Base-by-base conservation (phyloP, 2,329 filamentous ascomycete genomes). In the Nemania bipapillata region DNA sequence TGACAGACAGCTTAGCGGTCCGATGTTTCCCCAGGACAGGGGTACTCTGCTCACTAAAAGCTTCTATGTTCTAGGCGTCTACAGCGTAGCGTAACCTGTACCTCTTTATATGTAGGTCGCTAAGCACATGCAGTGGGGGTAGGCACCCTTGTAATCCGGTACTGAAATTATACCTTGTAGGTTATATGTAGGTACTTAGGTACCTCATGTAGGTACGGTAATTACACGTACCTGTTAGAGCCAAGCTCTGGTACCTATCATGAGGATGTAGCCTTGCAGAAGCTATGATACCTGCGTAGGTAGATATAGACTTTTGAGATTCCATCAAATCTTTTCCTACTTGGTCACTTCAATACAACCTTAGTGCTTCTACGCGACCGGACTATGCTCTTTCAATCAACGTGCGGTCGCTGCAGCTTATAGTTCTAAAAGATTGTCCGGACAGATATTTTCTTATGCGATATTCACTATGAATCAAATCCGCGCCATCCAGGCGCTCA, bases 401-500 rank as follows among this genome's bases (percentile, higher is more conserved):
- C n/a, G n/a, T n/a, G 40, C 15, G 40, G 8, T n/a, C 40, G 4
- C 4, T 3, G 15, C 15, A 40, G 35, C 35, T n/a, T 15, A 17
- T 17, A 11, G 17, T 20, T 50, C 7, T 52, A 45, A 28, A 9
- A 11, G 8, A 9, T 37, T 35, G 12, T 20, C 5, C 4, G 35
- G 28, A 59, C 15, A 28, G 9, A 28, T 2, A 28, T 26, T 20
- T 35, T n/a, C 24, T 28, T 4, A 60, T 66, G 60, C 60, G 30
- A 55, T 42, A 28, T 20, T 59, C 76, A 83, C 73, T 30, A 99
- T 99, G 96, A 97, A 99, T 80, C 91, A 93, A 74, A 96, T 99
- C 74, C 92, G 94, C 75, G 91, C 94, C 66, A 96, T 97, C 69
- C 92, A 97, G 80, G 90, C 91, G 79, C 91, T 99, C 68, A 99